These are phyloP conservation scores for Phytophthora sojae DNA, from an alignment of 352 stramenopile species.

Conservation along the genomic window DNA sequence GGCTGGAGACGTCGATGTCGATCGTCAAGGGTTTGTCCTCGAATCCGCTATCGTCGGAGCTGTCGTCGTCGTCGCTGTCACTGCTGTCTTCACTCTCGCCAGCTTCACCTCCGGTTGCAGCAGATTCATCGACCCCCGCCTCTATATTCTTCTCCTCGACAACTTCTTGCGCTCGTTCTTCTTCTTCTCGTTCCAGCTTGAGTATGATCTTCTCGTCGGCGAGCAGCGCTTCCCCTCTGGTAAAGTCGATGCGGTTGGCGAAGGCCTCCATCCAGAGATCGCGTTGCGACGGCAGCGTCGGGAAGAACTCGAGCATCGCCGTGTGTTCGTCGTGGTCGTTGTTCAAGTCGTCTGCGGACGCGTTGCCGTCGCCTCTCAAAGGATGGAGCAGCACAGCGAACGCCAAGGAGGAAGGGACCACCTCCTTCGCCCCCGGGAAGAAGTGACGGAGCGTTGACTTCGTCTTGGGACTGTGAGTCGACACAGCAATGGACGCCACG, in stretches of 20 bases:
- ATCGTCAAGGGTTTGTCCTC: conserved; percentile 23
- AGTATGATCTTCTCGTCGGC: conserved; percentile 62
- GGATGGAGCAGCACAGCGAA: conserved; percentile 35
- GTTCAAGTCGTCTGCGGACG: conserved; percentile 4
- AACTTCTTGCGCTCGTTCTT: conserved; percentile 1
- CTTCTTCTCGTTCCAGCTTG: conserved; percentile 40
- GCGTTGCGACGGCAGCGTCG: conserved; percentile 45
- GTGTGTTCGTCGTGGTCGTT: conserved; percentile 16
- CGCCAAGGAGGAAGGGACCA: conserved; percentile 8
- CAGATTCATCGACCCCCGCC: background rate
- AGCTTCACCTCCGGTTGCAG: background rate
- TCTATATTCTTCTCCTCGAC: conserved; percentile 23
- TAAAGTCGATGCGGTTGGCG: conserved; percentile 43
- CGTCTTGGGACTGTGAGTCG: conserved; percentile 28
- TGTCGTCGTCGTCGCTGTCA: conserved; percentile 6
- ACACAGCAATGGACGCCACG: conserved; percentile 15
- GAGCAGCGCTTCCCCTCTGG: conserved; percentile 63
- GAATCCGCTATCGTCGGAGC: conserved; percentile 18
- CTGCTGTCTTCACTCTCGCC: background rate
- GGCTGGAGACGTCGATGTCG: background rate
- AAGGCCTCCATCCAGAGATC: conserved; percentile 55
- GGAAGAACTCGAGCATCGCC: conserved; percentile 49
- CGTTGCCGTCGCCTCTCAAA: background rate
- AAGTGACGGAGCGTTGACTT: conserved; percentile 29
- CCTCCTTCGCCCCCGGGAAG: conserved; percentile 26